These are phyloP conservation scores for Vigna radiata DNA, from an alignment of 306 rosid genomes.

Conservation along the genomic window DNA sequence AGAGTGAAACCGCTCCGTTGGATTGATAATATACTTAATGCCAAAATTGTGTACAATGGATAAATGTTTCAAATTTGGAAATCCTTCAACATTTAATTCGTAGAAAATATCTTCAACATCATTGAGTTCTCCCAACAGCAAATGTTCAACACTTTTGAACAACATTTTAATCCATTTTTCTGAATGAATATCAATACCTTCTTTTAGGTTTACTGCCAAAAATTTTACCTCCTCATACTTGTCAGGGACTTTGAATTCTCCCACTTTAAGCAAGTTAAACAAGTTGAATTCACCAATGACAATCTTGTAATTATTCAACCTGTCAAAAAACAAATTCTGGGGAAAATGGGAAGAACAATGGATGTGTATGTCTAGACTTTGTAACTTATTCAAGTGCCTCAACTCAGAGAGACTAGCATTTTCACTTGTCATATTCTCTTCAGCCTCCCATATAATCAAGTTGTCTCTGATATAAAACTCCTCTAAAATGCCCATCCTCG, in stretches of 20 bases:
- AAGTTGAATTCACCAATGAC: conserved; percentile 43
- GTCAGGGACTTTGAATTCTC: conserved; percentile 12
- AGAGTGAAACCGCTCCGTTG: background rate
- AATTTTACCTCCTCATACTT: conserved; percentile 6
- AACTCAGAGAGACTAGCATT: conserved; percentile 34
- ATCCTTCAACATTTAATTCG: conserved; percentile 37
- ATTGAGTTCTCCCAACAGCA: conserved; percentile 45
- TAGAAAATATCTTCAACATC: conserved; percentile 30
- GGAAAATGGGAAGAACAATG: background rate
- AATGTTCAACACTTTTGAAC: conserved; percentile 45
- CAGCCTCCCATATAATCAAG: conserved; percentile 40
- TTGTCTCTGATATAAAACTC: conserved; percentile 49
- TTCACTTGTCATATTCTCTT: background rate
- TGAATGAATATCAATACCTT: conserved; percentile 21
- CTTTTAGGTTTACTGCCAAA: conserved; percentile 43
- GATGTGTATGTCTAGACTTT: conserved; percentile 7
- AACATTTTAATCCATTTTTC: conserved; percentile 34
- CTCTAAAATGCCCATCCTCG: conserved; percentile 45
- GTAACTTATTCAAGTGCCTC: conserved; percentile 6
- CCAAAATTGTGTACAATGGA: conserved; percentile 14
- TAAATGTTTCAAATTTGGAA: conserved; percentile 47
- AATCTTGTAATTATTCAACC: conserved; percentile 36
- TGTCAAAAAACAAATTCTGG: conserved; percentile 21
- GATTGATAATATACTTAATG: conserved; percentile 18
- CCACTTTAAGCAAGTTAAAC: background rate